These are phyloP conservation scores for Crithidia brevicula DNA, from an alignment of 208 protist species.

Conservation along the genomic window DNA sequence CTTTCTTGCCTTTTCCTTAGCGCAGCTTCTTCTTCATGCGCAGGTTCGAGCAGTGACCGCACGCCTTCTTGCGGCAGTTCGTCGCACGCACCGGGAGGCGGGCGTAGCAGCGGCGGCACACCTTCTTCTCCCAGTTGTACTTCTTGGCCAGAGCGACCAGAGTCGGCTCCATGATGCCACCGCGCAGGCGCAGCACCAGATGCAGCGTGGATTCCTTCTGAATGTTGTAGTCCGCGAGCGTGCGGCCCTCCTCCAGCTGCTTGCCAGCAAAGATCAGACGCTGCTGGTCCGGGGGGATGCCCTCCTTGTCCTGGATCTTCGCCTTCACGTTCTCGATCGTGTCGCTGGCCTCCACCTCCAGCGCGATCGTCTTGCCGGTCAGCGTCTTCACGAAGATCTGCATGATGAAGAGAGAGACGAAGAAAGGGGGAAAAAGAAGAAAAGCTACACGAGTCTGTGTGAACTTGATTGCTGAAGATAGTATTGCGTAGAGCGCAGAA, in stretches of 20 bases:
- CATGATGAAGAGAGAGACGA: slow-evolving; percentile 73
- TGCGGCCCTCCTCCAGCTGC: slow-evolving; percentile 98
- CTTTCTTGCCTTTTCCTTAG: slow-evolving; percentile 6
- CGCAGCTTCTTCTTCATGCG: slow-evolving; percentile 99
- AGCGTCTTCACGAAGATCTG: slow-evolving; percentile 98
- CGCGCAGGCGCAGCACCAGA: slow-evolving; percentile 97
- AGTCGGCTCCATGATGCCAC: slow-evolving; percentile 97
- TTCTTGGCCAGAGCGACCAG: slow-evolving; percentile 97
- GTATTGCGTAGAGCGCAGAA: not conserved
- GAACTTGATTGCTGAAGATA: not conserved
- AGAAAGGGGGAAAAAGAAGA: slow-evolving; percentile 68
- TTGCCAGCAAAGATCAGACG: slow-evolving; percentile 96
- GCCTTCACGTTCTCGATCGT: slow-evolving; percentile 98
- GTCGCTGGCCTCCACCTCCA: slow-evolving; percentile 97
- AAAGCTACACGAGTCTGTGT: slow-evolving; percentile 9
- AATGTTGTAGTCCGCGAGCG: slow-evolving; percentile 99
- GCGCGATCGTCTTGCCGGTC: slow-evolving; percentile 98
- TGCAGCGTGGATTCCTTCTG: slow-evolving; percentile 99
- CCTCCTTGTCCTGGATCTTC: slow-evolving; percentile 99
- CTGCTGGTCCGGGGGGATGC: slow-evolving; percentile 95
- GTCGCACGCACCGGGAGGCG: slow-evolving; percentile 97
- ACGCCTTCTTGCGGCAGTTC: slow-evolving; percentile 99
- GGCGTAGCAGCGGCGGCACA: slow-evolving; percentile 94
- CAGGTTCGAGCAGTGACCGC: slow-evolving; percentile 98
- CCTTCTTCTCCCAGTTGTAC: slow-evolving; percentile 99